Base-by-base conservation (phyloP, 139 green algal genomes). In the Chlamydomonas sphaeroides region DNA sequence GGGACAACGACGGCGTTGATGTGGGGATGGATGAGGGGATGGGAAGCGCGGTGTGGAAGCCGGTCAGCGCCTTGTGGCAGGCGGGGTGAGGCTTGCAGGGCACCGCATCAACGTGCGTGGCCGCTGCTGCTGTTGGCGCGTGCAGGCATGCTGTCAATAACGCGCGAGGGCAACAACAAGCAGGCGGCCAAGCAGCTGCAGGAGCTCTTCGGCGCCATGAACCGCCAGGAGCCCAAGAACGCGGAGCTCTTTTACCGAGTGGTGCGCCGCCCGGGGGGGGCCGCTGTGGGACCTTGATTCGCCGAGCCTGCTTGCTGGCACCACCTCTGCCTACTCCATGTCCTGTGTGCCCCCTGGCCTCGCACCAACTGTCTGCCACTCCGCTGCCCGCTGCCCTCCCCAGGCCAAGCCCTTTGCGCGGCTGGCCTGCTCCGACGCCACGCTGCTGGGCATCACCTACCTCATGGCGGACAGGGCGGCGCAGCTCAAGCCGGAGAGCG, bases 181-280 rank as follows among this genome's bases (percentile, higher is more conserved):
- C 78, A 38, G 36, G 91, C 90, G 23, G 81, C 65, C 42, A 87
- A 85, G 77, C 65, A 77, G 26, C 66, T 94, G 35, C 85, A 89
- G 70, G 87, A 94, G 4, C 49, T 95, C 63, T 65, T 85, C 11
- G 80, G 77, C 4, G 65, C 83, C 21, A 48, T 91, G 18, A 81
- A 90, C 49, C 77, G 78, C 25, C 68, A 85, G 35, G 92, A 95
- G 88, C 91, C 91, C 26, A 80, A 78, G n/a, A 94, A 93, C 67
- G 89, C 89, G 41, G 48, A 77, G 38, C 83, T 95, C 3, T 92
- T 78, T 73, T 83, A 79, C 59, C 30, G 35, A 1, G 53, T 91
- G 26, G 87, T 86, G 48, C 67, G 80, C 36, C 32, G 25, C 8
- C 35, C 3, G n/a, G 35, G 35, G 45, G 45, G 45, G 45, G 45